Evolutionary conservation across 176 grass and related monocot species (phyloP), one percentile per base, ranked within the genome.

Genomic region (Aegilops speltoides): DNA sequence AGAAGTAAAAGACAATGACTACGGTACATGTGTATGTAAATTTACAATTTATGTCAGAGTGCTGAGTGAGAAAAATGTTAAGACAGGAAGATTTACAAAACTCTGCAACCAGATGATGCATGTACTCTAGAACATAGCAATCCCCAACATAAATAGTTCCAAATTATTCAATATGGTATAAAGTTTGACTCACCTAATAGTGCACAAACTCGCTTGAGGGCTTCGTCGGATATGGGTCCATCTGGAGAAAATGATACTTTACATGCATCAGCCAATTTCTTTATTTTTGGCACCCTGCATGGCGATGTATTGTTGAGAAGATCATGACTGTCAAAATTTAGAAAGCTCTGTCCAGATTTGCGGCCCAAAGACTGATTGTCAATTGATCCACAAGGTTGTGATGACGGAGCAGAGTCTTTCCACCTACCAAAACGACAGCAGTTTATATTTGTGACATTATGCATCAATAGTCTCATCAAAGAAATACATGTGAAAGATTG

Each of bases 201-300:
- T 20, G 81, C 83, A 63, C 92, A 92, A 79, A 98, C 96, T 87
- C 66, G 87, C 84, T 94, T 90, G 20, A 98, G 91, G 75, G 90
- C 92, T 91, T 96, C 96, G 71, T 91, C 90, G 84, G 96, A 94
- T 84, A 90, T 64, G 7, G 96, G 96, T 43, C 93, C 96, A 72
- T 98, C 61, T 9, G 88, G 80, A 46, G 91, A 96, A 79, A 98
- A 98, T 38, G 93, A 98, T 69, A 73, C 68, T 90, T 91, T 92
- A 78, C 96, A 98, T 17, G 90, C 90, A 76, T 93, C 87, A 45
- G 88, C 92, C 48, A 98, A 79, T 50, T 70, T 95, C 91, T 84
- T 85, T 87, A 98, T 98, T 86, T 89, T 89, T 74, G 92, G 96
- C 96, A 98, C 96, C 79, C 85, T 91, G 89, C 81, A 63, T 81